Percentiles rank a stretch among this genome's conserved stretches.
Evolutionary conservation across 768 basidiomycete genomes (phyloP).

Genomic region (Hericium rajendrae): DNA sequence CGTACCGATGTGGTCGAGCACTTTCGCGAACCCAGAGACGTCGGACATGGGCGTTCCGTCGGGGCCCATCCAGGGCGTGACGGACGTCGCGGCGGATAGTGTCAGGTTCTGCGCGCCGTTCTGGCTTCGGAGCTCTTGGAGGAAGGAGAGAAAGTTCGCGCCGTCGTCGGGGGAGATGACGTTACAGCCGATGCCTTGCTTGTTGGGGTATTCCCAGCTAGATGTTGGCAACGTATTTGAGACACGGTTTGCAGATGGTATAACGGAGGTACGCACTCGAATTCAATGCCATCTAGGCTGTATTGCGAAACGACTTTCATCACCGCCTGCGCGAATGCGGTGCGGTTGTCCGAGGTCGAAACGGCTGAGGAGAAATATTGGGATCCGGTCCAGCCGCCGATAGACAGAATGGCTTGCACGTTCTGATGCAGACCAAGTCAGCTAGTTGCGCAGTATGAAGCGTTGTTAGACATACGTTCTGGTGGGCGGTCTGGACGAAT

Average conservation of each 20-base stretch:
- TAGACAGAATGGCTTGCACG: conserved; percentile 45
- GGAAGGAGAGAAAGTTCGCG: conserved; percentile 67
- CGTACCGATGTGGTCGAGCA: conserved; percentile 52
- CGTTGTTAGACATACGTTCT: conserved; percentile 20
- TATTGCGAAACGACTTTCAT: conserved; percentile 38
- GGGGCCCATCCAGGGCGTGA: conserved; percentile 36
- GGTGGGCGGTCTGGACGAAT: conserved; percentile 41
- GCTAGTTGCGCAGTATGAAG: background rate
- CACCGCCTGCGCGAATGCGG: conserved; percentile 55
- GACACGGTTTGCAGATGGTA: background rate
- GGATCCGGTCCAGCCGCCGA: conserved; percentile 69
- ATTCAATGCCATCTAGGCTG: conserved; percentile 47
- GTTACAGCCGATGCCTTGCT: conserved; percentile 65
- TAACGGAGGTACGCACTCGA: conserved; percentile 20
- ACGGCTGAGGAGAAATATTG: conserved; percentile 54
- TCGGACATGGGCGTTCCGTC: conserved; percentile 52
- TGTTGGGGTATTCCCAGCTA: conserved; percentile 83
- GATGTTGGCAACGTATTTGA: too few species aligned
- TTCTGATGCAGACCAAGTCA: conserved; percentile 24
- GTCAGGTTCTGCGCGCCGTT: conserved; percentile 47
- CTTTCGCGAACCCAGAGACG: conserved; percentile 61
- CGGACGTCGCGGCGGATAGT: conserved; percentile 43
- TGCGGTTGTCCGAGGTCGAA: conserved; percentile 45
- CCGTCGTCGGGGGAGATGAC: conserved; percentile 46
- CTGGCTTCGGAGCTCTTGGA: conserved; percentile 53